Evolutionary conservation across 2,329 filamentous ascomycete genomes (phyloP).

Genomic region (Fusarium cicatricum): DNA sequence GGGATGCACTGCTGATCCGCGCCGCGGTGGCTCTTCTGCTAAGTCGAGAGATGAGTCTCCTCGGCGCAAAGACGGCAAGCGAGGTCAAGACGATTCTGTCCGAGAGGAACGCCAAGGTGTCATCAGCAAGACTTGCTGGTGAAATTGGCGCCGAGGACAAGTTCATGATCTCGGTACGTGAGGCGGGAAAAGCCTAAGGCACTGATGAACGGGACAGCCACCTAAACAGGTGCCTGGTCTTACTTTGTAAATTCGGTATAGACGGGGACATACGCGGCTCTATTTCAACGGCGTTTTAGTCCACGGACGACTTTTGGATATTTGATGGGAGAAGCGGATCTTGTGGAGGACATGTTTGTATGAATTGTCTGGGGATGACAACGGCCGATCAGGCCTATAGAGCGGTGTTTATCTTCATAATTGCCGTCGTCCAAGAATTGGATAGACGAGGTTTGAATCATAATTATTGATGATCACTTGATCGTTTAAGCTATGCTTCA

Average conservation of each 20-base stretch:
- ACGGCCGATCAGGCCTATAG: constrained; percentile 17
- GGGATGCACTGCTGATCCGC: constrained; percentile 74
- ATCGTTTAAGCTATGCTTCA: neutral
- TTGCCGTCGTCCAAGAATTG: constrained; percentile 22
- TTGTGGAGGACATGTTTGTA: constrained; percentile 26
- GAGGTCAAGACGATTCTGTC: constrained; percentile 54
- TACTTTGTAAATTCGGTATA: constrained; percentile 41
- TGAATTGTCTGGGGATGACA: constrained; percentile 19
- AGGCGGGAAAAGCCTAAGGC: constrained; percentile 46
- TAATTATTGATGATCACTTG: constrained; percentile 2
- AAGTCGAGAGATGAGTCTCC: constrained; percentile 59
- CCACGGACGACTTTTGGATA: constrained; percentile 30
- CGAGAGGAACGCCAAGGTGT: constrained; percentile 42
- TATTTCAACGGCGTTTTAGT: constrained; percentile 39
- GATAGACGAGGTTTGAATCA: constrained; percentile 35
- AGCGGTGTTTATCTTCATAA: constrained; percentile 34
- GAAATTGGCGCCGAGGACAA: constrained; percentile 58
- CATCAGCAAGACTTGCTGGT: constrained; percentile 48
- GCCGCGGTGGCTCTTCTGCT: constrained; percentile 74
- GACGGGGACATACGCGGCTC: constrained; percentile 37
- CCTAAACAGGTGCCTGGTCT: constrained; percentile 13
- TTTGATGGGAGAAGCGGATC: constrained; percentile 22
- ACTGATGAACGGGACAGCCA: constrained; percentile 9
- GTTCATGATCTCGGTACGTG: constrained; percentile 48
- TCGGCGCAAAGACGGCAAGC: constrained; percentile 54